Conservation (phyloP, 306 rosid species). For the Fragaria iinumae region DNA sequence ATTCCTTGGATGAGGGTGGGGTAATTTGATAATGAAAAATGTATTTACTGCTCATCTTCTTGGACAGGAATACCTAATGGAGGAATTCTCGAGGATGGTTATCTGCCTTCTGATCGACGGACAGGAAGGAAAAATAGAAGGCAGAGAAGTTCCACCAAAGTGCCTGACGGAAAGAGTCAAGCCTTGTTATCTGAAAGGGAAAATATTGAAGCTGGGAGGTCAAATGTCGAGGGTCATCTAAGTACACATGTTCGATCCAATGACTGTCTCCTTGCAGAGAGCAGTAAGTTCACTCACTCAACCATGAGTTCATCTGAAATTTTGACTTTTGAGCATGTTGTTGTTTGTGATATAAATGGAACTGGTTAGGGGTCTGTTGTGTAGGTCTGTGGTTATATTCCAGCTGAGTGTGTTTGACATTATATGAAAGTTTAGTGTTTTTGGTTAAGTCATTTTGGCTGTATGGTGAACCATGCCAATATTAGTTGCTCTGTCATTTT, state of each 20-base stretch:
- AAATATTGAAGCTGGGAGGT: conserved; percentile 37
- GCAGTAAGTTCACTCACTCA: conserved; percentile 44
- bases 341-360: conserved; percentile 5
- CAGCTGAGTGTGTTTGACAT: conserved; percentile 4
- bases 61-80: conserved; percentile 53
- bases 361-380: conserved; percentile 9
- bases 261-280: conserved; percentile 38
- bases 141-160: conserved; percentile 56
- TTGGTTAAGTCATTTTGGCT: background rate
- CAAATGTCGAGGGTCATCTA: conserved; percentile 36
- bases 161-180: conserved; percentile 53
- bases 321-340: conserved; percentile 7
- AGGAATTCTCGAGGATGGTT: conserved; percentile 54
- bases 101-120: conserved; percentile 53
- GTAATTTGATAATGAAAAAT: conserved; percentile 20
- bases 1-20: conserved; percentile 23
- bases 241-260: conserved; percentile 43
- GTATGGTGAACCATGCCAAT: conserved; percentile 25
- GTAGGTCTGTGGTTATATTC: conserved; percentile 2
- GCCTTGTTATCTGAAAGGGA: conserved; percentile 38
- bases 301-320: background rate
- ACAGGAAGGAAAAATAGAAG: conserved; percentile 65
- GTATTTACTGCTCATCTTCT: conserved; percentile 29
- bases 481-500: conserved; percentile 2
- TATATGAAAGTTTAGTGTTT: background rate